A percentile compares a stretch with the other conserved stretches of the same genome.
phyloP scores from a whole-genome alignment of 1,284 basidiomycete genomes.

The Pyrrhoderma noxium region DNA sequence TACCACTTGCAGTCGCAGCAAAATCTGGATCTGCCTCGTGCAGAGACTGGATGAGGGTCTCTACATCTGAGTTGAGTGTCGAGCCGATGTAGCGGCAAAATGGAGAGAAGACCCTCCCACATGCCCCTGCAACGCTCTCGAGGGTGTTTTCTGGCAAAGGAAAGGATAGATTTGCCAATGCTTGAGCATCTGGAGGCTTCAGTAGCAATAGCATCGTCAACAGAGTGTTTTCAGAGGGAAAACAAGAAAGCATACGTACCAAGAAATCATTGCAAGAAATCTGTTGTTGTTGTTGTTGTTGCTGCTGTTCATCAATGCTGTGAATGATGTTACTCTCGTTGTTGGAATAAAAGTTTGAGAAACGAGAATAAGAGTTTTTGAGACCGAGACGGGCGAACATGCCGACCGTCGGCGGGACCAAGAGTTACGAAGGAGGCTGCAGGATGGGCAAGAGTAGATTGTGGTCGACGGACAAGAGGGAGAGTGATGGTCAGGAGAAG shows the following conservation, averaged over 20 bases:
- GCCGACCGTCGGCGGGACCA: slow-evolving; percentile 4
- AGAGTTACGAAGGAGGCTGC: background rate
- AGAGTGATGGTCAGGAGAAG: background rate
- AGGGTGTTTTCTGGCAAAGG: slow-evolving; percentile 9
- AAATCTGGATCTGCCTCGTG: slow-evolving; percentile 15
- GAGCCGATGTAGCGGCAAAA: slow-evolving; percentile 23
- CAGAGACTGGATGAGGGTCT: slow-evolving; percentile 25
- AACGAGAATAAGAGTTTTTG: slow-evolving; percentile 2
- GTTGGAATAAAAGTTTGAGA: slow-evolving; percentile 4
- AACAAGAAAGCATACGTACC: background rate
- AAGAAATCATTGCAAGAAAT: background rate
- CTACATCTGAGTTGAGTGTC: slow-evolving; percentile 25
- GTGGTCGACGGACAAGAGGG: background rate
- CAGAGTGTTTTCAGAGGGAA: background rate
- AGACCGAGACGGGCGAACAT: slow-evolving; percentile 15
- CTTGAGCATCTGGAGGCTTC: slow-evolving; percentile 10
- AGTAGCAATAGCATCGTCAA: too few species aligned
- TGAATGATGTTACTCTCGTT: background rate
- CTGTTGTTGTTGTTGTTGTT: too few species aligned
- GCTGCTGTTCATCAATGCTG: too few species aligned
- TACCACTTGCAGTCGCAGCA: slow-evolving; percentile 9
- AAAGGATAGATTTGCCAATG: slow-evolving; percentile 8
- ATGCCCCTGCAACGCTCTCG: slow-evolving; percentile 23
- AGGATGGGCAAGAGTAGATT: background rate
- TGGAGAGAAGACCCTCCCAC: slow-evolving; percentile 25